Base-by-base conservation (phyloP, 2,329 filamentous ascomycete genomes). In the Neonectria ditissima region DNA sequence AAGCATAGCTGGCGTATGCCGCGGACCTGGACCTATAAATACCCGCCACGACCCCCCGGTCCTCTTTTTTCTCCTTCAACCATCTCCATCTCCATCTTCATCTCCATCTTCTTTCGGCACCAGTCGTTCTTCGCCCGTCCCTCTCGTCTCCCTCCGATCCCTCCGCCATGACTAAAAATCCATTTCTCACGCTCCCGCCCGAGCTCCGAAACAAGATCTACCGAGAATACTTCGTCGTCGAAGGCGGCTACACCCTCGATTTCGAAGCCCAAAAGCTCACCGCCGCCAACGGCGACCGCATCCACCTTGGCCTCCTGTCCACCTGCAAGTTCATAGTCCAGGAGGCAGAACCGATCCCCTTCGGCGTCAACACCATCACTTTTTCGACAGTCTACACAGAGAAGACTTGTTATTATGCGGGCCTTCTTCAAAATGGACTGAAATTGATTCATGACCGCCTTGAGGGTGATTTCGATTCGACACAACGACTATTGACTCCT, bases 201-300 rank as follows among this genome's bases (percentile, higher is more conserved):
- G 67, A 71, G 48, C 6, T 69, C n/a, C 63, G 69, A 9, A 13
- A 30, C 2, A 13, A 51, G 13, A 71, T 71, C 11, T 70, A 65
- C 39, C 18, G n/a, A 7, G n/a, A 65, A 13, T 67, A 52, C 28
- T 59, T 71, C 10, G 26, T 47, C 7, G 50, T 60, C 7, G 41
- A 63, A 4, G 65, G 32, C 10, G 69, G 69, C 2, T 71, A 68
- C 18, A 4, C 41, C 1, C 64, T 52, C 14, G 16, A 71, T 8
- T 16, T 22, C n/a, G 20, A 59, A 1, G 37, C 61, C 0, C 37
- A 58, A 3, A 66, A 63, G 37, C 65, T 71, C 5, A 59, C 24
- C 3, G 44, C 43, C 0, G 53, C 60, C 4, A 58, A 68, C 16
- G 18, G 26, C 3, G 53, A 50, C 9, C 55, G 48, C 2, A 68